Conservation (phyloP, 345 rosid genomes). For the Streptanthus diversifolius region DNA sequence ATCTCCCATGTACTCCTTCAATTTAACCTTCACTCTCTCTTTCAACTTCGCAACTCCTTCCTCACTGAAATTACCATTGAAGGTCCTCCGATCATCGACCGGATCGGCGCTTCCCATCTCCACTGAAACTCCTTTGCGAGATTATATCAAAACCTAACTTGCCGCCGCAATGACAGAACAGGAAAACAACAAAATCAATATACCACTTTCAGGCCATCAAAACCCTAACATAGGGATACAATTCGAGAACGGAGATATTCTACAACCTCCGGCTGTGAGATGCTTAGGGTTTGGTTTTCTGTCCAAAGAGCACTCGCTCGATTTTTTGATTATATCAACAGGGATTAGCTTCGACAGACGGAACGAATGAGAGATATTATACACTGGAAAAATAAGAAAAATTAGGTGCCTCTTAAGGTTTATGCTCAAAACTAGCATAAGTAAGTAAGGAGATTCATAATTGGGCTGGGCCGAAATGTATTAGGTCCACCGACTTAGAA, state of each 20-base stretch:
- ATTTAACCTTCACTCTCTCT: conserved; percentile 62
- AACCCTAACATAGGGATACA: conserved; percentile 23
- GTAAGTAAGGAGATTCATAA: neutral
- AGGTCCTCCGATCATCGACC: conserved; percentile 63
- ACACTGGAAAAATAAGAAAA: neutral
- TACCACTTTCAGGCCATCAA: neutral
- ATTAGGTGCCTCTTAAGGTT: neutral
- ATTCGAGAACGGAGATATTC: conserved; percentile 10
- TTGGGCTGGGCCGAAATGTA: conserved; percentile 14
- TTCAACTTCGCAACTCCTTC: conserved; percentile 75
- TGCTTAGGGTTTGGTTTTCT: conserved; percentile 27
- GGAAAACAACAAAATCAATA: neutral
- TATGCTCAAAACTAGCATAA: neutral
- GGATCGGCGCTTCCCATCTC: conserved; percentile 67
- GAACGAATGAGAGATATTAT: neutral
- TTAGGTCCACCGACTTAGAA: neutral
- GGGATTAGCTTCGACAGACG: conserved; percentile 1
- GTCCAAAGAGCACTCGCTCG: conserved; percentile 13
- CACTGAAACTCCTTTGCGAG: conserved; percentile 19
- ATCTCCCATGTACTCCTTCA: conserved; percentile 96
- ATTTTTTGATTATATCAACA: conserved; percentile 4
- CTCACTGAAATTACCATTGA: conserved; percentile 62
- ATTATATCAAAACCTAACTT: conserved; percentile 30
- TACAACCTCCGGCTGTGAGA: neutral
- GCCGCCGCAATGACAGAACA: conserved; percentile 23